A percentile compares a stretch with the other conserved stretches of the same genome.
These are phyloP conservation scores for Aspergillus niger DNA, from an alignment of 2,329 filamentous ascomycete species.

Conservation along the genomic window DNA sequence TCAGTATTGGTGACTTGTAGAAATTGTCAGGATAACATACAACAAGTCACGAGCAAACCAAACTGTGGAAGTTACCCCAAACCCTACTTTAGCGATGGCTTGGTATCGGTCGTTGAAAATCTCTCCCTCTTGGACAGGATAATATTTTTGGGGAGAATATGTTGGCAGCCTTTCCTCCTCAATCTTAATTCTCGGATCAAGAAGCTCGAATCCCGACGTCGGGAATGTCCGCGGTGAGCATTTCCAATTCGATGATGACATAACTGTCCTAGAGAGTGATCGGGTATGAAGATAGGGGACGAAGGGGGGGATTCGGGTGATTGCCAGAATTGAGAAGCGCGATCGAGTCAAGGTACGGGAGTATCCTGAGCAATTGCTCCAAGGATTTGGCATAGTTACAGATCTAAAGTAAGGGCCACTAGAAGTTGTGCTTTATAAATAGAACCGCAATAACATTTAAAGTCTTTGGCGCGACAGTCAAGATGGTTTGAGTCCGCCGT, in stretches of 20 bases:
- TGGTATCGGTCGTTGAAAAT: not conserved
- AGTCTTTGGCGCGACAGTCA: no score
- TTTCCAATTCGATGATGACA: not conserved
- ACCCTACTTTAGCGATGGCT: not conserved
- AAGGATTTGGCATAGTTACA: no score
- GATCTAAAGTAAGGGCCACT: no score
- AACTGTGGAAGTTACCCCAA: not conserved
- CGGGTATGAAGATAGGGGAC: no score
- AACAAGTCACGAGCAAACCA: not conserved
- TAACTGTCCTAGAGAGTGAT: no score
- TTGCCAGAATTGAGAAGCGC: no score
- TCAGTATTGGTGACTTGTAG: not conserved
- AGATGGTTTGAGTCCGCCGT: no score
- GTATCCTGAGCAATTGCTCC: no score
- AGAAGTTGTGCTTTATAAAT: no score
- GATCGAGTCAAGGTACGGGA: no score
- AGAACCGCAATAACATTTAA: no score
- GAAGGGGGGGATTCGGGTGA: no score
- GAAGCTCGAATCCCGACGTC: not conserved
- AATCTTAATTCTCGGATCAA: not conserved
- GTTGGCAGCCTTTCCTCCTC: slow-evolving; percentile 3
- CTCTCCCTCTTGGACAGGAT: not conserved
- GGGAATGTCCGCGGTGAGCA: not conserved
- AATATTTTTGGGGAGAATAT: not conserved
- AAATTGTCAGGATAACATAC: not conserved